These are phyloP conservation scores for Aureobasidium sp. DNA, from an alignment of 2,329 filamentous ascomycete species.

Conservation along the genomic window DNA sequence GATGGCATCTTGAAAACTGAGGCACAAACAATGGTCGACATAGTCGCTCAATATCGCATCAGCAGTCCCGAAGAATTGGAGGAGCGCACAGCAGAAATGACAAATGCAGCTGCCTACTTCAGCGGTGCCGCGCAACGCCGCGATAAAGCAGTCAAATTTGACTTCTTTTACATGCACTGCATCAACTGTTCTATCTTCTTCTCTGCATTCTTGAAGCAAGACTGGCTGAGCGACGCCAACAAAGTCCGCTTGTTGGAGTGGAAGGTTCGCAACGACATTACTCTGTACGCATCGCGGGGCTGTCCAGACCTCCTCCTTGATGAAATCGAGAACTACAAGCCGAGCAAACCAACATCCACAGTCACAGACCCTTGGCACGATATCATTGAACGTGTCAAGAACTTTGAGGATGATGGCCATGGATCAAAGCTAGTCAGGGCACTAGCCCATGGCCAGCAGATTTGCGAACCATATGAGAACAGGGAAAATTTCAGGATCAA, in stretches of 20 bases:
- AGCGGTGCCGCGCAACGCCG: slow-evolving; percentile 57
- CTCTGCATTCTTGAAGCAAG: slow-evolving; percentile 50
- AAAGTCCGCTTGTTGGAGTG: slow-evolving; percentile 71
- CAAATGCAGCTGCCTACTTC: slow-evolving; percentile 56
- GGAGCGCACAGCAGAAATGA: slow-evolving; percentile 59
- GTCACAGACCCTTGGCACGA: slow-evolving; percentile 35
- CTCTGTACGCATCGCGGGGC: slow-evolving; percentile 64
- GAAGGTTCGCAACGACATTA: slow-evolving; percentile 69
- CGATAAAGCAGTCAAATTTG: slow-evolving; percentile 62
- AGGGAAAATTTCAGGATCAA: slow-evolving; percentile 45
- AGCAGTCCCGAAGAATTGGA: slow-evolving; percentile 51
- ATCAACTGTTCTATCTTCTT: slow-evolving; percentile 74
- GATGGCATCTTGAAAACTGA: slow-evolving; percentile 59
- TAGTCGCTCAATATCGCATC: slow-evolving; percentile 50
- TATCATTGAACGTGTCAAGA: slow-evolving; percentile 41
- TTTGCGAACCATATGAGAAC: slow-evolving; percentile 42
- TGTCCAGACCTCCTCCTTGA: slow-evolving; percentile 54
- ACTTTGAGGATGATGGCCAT: slow-evolving; percentile 69
- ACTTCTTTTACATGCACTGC: slow-evolving; percentile 71
- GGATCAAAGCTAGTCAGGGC: slow-evolving; percentile 67
- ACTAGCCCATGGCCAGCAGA: slow-evolving; percentile 55
- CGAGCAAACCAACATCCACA: slow-evolving; percentile 34
- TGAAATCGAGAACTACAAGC: slow-evolving; percentile 54
- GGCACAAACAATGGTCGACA: slow-evolving; percentile 57
- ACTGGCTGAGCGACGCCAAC: slow-evolving; percentile 53